Evolutionary conservation across 768 basidiomycete species (phyloP), one percentile per base, ranked within the genome.

Genomic region (Ephemerocybe angulata): DNA sequence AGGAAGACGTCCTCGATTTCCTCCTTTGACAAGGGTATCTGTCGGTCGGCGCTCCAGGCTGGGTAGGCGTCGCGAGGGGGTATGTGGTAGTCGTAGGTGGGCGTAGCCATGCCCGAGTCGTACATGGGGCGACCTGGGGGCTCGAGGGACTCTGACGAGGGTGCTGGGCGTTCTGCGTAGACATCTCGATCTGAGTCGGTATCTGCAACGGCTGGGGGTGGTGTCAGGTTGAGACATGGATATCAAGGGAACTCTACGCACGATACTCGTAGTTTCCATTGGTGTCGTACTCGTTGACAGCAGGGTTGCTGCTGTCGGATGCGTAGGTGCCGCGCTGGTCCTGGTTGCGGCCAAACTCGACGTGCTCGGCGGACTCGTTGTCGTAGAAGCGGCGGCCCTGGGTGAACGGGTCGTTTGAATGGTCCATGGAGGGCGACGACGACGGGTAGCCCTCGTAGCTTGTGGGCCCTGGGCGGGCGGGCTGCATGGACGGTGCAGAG

Each of bases 1-100:
- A 98, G 83, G 67, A 98, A 92, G 48, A 99, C 92, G 67, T 99
- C 97, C 69, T 98, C 96, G 53, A 98, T 98, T 76, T 98, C 97
- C 71, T 99, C 97, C 77, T 98, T 98, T 19, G 93, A 95, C 13
- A 99, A 77, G n/a, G 96, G 96, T 58, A 98, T 97, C 61, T 90
- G 86, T 13, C 90, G 86, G 50, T 98, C 97, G 37, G 85, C 71
- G 10, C 85, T 86, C 97, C 97, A 99, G 1, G 96, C 93, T 0
- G 96, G 90, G 66, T 98, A 98, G 35, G 93, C 85, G 62, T 98
- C 94, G 44, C 85, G 82, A 38, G 73, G 80, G 3, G 80, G 70
- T 12, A 76, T 75, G 33, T 71, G 71, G 56, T 85, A 83, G 52
- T 92, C 90, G 62, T 85, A 88, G 0, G 87, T 85, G 0, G 89